Base-by-base conservation (phyloP, 805 yeast species). In the Candida anglica region DNA sequence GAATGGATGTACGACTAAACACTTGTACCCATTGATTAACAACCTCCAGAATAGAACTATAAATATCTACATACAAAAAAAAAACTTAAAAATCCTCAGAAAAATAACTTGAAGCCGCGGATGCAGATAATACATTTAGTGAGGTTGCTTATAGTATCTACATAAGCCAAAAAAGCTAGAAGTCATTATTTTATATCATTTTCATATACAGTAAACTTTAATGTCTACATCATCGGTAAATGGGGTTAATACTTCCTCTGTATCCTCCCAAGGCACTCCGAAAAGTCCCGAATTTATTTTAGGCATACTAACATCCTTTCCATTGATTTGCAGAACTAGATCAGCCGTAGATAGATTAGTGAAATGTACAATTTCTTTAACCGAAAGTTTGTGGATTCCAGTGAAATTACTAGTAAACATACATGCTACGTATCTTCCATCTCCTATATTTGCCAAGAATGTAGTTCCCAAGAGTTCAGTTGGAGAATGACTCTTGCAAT, bases 241-340 rank as follows among this genome's bases (percentile, higher is more conserved):
- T 15, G 36, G 47, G 13, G 56, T 37, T 37, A 86, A 48, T 0
- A 73, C 73, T 11, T 39, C 46, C 49, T 78, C 91, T 0, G 95
- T 85, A 8, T 68, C 43, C 10, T 65, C 69, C 95, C 95, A 86
- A 0, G 94, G 93, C 6, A 84, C 88, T 1, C 71, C 71, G 53
- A 86, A 86, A 2, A 86, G 73, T 0, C 95, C 95, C 19, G 91
- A 73, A 46, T 86, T 86, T 44, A 86, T 86, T 53, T 72, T 71
- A 15, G 95, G 95, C 82, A 86, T 75, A 42, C 69, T 69, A 2
- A 85, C 48, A 11, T 0, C 54, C 52, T 10, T 39, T 30, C 2
- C 51, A 39, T 8, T 39, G 41, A n/a, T 38, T 44, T 77, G 77
- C 1, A 24, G 29, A 14, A 50, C 44, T 40, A 83, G 52, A 46